phyloP scores from a whole-genome alignment of 257 asterid genomes.

The Ophiorrhiza pumila region DNA sequence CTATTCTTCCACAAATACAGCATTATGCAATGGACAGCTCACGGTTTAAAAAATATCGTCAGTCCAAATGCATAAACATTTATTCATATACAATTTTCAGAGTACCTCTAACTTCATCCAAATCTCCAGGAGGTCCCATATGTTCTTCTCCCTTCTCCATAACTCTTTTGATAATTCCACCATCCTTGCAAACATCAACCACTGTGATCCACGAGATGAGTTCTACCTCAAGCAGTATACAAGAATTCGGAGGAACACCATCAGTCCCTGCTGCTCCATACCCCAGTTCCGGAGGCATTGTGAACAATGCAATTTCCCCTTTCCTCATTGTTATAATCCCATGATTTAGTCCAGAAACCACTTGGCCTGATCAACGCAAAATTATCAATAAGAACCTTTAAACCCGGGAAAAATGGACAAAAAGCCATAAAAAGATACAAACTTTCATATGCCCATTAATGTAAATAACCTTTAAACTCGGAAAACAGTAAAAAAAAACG shows the following conservation, averaged over 20 bases:
- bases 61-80: not conserved
- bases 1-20: slow-evolving; percentile 4
- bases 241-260: slow-evolving; percentile 46
- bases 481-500: too few species aligned
- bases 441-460: not conserved
- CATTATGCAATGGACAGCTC: slow-evolving; percentile 2
- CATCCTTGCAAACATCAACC: slow-evolving; percentile 67
- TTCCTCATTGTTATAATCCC: slow-evolving; percentile 68
- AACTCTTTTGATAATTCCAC: slow-evolving; percentile 64
- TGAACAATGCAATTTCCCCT: slow-evolving; percentile 61
- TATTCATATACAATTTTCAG: not conserved
- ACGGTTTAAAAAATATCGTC: not conserved
- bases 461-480: too few species aligned
- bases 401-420: not conserved
- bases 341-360: slow-evolving; percentile 42
- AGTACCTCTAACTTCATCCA: slow-evolving; percentile 70
- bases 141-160: slow-evolving; percentile 48
- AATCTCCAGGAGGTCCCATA: slow-evolving; percentile 62
- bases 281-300: slow-evolving; percentile 45
- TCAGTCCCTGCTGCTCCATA: slow-evolving; percentile 35
- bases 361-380: slow-evolving; percentile 36
- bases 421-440: not conserved
- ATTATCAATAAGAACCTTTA: slow-evolving; percentile 1
- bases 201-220: slow-evolving; percentile 67
- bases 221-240: slow-evolving; percentile 54